Evolutionary conservation across 345 rosid species (phyloP).

Genomic region (Syzygium oleosum): DNA sequence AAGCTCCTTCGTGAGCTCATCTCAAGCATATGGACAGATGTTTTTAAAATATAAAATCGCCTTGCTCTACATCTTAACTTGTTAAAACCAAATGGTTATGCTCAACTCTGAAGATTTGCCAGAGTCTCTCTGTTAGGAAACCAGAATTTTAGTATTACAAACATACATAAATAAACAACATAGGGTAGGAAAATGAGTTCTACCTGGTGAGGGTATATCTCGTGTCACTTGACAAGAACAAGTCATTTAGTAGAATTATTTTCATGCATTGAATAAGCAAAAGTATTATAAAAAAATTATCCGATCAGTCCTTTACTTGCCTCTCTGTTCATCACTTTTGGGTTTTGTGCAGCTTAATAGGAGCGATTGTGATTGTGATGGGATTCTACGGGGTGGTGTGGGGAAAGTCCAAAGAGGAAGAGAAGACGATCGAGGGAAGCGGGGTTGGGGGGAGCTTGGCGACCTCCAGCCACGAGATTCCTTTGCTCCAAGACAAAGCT

Average conservation of each 20-base stretch:
- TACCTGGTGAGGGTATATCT: neutral
- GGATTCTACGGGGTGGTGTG: conserved; percentile 2
- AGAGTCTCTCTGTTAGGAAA: neutral
- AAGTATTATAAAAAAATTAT: too few species aligned
- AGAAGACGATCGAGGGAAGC: neutral
- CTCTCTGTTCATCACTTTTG: too few species aligned
- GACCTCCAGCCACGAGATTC: neutral
- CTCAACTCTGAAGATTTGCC: neutral
- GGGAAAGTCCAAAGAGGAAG: neutral
- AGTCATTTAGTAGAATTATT: neutral
- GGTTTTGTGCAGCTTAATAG: neutral
- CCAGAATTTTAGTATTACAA: neutral
- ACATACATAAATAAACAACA: neutral
- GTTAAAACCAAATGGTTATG: neutral
- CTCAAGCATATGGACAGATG: neutral
- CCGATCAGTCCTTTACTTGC: too few species aligned
- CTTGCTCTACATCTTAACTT: neutral
- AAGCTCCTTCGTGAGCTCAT: neutral
- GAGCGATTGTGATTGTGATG: neutral
- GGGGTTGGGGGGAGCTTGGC: neutral
- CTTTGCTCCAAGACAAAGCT: neutral
- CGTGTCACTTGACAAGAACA: neutral
- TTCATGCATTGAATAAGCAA: neutral
- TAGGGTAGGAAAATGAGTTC: neutral
- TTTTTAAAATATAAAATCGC: neutral